Evolutionary conservation across 2,329 filamentous ascomycete species (phyloP).

Genomic region (Chaetoscypha palmicola): DNA sequence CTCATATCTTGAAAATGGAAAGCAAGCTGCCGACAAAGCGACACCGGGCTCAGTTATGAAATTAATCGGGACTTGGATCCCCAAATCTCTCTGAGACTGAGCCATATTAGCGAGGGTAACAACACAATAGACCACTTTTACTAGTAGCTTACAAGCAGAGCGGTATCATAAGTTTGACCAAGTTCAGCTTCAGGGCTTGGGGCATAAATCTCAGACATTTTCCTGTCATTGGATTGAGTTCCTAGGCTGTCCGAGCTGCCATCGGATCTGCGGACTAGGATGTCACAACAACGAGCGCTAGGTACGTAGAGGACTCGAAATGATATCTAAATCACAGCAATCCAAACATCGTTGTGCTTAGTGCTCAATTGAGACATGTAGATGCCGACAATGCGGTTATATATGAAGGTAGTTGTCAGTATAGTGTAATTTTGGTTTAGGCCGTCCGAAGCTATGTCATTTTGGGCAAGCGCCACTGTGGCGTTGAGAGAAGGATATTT

Average conservation of each 20-base stretch:
- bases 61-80: constrained; percentile 53
- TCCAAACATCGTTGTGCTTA: no score
- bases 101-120: background rate
- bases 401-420: no score
- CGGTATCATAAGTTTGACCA: constrained; percentile 28
- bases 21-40: constrained; percentile 52
- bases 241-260: constrained; percentile 1
- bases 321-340: no score
- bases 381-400: no score
- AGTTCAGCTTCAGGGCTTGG: constrained; percentile 32
- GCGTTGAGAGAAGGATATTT: no score
- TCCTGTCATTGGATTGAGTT: constrained; percentile 9
- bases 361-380: no score
- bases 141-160: constrained; percentile 24
- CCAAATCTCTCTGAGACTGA: constrained; percentile 54
- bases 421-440: no score
- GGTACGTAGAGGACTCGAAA: no score
- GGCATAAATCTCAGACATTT: constrained; percentile 37
- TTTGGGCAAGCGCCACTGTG: no score
- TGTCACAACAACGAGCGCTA: background rate
- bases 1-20: constrained; percentile 46
- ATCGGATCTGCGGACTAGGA: constrained; percentile 1
- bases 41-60: constrained; percentile 51
- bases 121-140: background rate
- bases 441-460: no score